These are phyloP conservation scores for Paracoccidioides brasiliensis DNA, from an alignment of 2,329 filamentous ascomycete genomes.

Conservation along the genomic window DNA sequence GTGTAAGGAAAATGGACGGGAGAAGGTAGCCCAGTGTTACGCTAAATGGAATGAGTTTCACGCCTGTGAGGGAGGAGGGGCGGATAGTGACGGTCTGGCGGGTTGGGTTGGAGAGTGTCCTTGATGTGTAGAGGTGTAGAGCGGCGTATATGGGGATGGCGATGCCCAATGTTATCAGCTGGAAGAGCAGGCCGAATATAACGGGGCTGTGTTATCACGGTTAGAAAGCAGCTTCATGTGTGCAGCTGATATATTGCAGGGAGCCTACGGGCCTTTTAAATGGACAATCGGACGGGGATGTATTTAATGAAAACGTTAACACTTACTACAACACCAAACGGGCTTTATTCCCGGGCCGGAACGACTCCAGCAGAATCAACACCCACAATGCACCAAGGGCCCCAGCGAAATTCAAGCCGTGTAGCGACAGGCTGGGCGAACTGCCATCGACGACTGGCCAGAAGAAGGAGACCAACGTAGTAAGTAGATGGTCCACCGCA, in stretches of 20 bases:
- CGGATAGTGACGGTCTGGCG: constrained; percentile 22
- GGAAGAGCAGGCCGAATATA: constrained; percentile 30
- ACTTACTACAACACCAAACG: constrained; percentile 32
- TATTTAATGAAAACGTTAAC: background rate
- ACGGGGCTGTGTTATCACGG: constrained; percentile 16
- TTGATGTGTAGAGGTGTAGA: constrained; percentile 32
- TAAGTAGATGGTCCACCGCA: constrained; percentile 21
- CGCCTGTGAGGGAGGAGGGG: constrained; percentile 16
- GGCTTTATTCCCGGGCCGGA: constrained; percentile 32
- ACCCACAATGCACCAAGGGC: constrained; percentile 32
- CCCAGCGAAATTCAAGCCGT: constrained; percentile 28
- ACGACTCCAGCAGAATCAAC: constrained; percentile 33
- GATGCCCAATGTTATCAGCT: constrained; percentile 33
- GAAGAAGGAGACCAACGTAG: constrained; percentile 27
- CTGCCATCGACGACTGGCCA: constrained; percentile 28
- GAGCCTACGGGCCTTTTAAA: too few species aligned
- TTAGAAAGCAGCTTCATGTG: constrained; percentile 6
- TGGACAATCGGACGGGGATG: too few species aligned
- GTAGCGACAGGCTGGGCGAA: constrained; percentile 23
- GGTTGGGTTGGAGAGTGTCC: constrained; percentile 24
- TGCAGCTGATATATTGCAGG: too few species aligned
- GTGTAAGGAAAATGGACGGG: constrained; percentile 32
- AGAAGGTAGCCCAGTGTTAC: constrained; percentile 33
- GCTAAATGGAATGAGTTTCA: constrained; percentile 27
- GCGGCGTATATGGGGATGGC: constrained; percentile 32